Evolutionary conservation across 2,329 filamentous ascomycete species (phyloP).

Genomic region (Dothistroma septosporum): DNA sequence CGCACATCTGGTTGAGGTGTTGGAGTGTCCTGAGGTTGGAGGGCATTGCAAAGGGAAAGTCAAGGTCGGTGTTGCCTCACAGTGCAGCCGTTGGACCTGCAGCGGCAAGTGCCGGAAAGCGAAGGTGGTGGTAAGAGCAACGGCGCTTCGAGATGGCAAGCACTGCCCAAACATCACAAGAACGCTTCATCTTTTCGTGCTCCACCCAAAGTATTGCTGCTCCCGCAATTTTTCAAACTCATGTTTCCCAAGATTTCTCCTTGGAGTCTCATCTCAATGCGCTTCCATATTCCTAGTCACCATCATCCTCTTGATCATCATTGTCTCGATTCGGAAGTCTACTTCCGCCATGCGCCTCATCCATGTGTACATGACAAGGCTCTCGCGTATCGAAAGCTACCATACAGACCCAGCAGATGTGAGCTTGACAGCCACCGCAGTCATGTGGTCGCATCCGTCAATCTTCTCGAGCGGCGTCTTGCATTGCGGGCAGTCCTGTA

Average conservation of each 20-base stretch:
- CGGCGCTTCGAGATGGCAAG: neutral
- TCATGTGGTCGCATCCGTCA: conserved; percentile 6
- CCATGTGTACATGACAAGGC: conserved; percentile 9
- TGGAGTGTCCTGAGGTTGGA: too few species aligned
- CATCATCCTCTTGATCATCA: neutral
- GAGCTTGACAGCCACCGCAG: conserved; percentile 10
- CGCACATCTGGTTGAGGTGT: too few species aligned
- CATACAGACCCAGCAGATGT: conserved; percentile 16
- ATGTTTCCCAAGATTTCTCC: too few species aligned
- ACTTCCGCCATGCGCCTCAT: conserved; percentile 6
- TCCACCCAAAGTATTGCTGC: neutral
- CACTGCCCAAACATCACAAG: neutral
- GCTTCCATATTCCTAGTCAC: neutral
- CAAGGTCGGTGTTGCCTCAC: neutral
- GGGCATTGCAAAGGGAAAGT: neutral
- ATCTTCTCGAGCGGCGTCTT: conserved; percentile 11
- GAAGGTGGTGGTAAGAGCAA: neutral
- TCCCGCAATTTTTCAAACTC: neutral
- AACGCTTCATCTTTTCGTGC: neutral
- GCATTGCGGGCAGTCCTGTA: conserved; percentile 5
- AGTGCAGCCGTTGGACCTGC: neutral
- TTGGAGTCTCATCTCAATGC: too few species aligned
- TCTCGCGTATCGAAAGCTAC: neutral
- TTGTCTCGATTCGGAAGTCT: neutral
- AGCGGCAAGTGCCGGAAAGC: neutral